Evolutionary conservation across 176 grass and related monocot genomes (phyloP).

Genomic region (Oryza australiensis): DNA sequence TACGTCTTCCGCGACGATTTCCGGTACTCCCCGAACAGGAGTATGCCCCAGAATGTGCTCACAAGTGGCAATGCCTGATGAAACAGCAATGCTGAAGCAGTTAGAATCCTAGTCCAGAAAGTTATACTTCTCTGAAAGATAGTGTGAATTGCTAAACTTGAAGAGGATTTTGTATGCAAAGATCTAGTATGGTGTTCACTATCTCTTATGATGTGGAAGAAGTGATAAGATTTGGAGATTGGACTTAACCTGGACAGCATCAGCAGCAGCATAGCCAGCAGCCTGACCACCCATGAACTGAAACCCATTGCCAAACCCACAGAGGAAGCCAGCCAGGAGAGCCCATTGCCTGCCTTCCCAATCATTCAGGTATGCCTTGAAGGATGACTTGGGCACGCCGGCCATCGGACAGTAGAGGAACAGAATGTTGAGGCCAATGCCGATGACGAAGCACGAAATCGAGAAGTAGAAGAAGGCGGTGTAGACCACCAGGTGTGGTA

Average conservation of each 20-base stretch:
- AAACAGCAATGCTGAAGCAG: conserved; percentile 12
- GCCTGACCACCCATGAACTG: conserved; percentile 69
- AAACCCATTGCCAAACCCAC: conserved; percentile 58
- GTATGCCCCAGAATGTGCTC: conserved; percentile 81
- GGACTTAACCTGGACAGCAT: conserved; percentile 84
- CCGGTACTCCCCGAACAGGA: conserved; percentile 74
- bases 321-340: conserved; percentile 74
- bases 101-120: conserved; percentile 3
- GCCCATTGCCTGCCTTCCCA: conserved; percentile 97
- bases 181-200: background rate
- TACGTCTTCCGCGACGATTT: conserved; percentile 73
- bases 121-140: background rate
- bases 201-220: background rate
- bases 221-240: background rate
- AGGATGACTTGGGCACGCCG: conserved; percentile 74
- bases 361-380: conserved; percentile 75
- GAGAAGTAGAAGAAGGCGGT: conserved; percentile 99
- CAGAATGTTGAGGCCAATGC: conserved; percentile 73
- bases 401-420: conserved; percentile 88
- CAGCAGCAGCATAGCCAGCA: conserved; percentile 73
- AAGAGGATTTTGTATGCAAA: background rate
- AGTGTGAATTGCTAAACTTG: background rate
- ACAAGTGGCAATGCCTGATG: conserved; percentile 74
- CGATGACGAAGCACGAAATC: conserved; percentile 72
- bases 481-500: conserved; percentile 85